Evolutionary conservation across 805 yeast species (phyloP).

Genomic region (Lipomyces japonicus): DNA sequence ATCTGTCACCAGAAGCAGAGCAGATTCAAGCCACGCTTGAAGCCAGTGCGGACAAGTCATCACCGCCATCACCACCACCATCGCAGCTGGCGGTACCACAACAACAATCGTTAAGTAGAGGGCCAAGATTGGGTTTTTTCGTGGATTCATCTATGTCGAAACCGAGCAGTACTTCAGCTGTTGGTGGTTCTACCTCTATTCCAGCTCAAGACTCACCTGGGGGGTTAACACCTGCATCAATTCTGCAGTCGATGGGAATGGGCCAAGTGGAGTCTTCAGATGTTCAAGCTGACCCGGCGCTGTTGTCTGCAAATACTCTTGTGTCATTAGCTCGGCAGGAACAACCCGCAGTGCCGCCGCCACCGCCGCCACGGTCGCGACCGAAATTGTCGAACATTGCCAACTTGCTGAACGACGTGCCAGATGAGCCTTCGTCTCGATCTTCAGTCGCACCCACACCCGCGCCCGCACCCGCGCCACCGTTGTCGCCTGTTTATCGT

Average conservation of each 20-base stretch:
- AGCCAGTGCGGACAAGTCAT: neutral
- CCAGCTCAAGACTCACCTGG: neutral
- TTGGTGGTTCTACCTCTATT: neutral
- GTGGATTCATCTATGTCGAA: constrained; percentile 3
- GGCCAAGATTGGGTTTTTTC: constrained; percentile 13
- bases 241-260: neutral
- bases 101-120: neutral
- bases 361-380: constrained; percentile 4
- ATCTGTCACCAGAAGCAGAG: neutral
- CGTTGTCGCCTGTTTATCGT: neutral
- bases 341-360: neutral
- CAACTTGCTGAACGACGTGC: constrained; percentile 12
- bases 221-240: constrained; percentile 1
- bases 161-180: neutral
- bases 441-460: neutral
- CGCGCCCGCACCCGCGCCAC: neutral
- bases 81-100: neutral
- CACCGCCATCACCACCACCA: neutral
- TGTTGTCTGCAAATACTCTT: constrained; percentile 3
- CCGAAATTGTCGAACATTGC: constrained; percentile 19
- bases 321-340: constrained; percentile 1
- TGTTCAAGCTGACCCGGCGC: neutral
- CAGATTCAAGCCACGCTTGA: neutral
- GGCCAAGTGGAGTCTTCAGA: neutral
- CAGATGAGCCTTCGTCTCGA: neutral